Evolutionary conservation across 2,329 filamentous ascomycete species (phyloP), one percentile per base, ranked within the genome.

Genomic region (Allantophomopsis cytisporea): DNA sequence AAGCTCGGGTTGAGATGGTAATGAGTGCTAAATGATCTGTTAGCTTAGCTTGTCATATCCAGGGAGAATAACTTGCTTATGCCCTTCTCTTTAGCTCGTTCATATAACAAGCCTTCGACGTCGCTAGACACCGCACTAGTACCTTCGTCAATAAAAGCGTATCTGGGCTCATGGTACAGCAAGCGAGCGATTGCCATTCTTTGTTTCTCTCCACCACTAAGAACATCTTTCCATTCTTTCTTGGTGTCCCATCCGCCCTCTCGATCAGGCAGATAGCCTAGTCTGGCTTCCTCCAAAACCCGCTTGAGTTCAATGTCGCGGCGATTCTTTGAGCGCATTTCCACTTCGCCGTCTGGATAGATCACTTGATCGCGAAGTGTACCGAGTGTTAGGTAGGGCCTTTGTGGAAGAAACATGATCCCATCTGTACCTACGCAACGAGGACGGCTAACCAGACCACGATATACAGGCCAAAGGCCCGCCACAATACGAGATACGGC

Each of bases 141-240:
- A 7, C 87, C 89, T 60, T 98, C 91, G 46, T 98, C 91, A 41
- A 98, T 77, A 52, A 98, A 86, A 2, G 87, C 91, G 56, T 94
- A 98, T 43, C 82, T 71, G 13, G 91, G 91, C 62, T 96, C 89
- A 54, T 98, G 91, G 54, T 98, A 98, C 32, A 96, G 65, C 37
- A 98, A 59, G 35, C 91, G 69, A 4, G 93, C 89, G 51, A 98
- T 86, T 0, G 77, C 86, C 73, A 98, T 85, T 16, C 91, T 71
- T 63, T 98, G 91, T 65, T 98, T 98, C 68, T 98, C 91, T 11
- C 91, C 91, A 31, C 91, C 91, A 47, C 82, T 89, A n/a, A 98
- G 69, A 4, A 98, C 86, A 50, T 96, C 89, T 62, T 96, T 95
- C 91, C 91, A 98, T 56, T 94, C 88, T 61, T 98, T 96, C 41